Percentiles rank a stretch among this genome's conserved stretches.
These are phyloP conservation scores for Talaromyces funiculosus DNA, from an alignment of 2,329 filamentous ascomycete species.

Conservation along the genomic window DNA sequence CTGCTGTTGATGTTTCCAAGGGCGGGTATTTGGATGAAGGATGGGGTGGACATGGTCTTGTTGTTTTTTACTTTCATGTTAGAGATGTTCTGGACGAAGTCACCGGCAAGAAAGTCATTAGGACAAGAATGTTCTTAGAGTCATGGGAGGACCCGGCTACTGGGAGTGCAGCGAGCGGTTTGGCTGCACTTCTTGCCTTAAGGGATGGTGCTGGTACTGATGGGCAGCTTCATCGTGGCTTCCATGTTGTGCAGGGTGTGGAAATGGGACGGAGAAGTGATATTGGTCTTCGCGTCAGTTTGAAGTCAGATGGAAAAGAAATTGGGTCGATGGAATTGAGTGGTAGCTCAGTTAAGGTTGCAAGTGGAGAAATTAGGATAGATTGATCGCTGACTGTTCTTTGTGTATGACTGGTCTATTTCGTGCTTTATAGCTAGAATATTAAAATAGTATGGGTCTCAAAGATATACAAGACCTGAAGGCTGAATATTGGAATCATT, in stretches of 20 bases:
- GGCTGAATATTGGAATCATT: background rate
- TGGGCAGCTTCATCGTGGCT: slow-evolving; percentile 34
- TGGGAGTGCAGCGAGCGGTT: slow-evolving; percentile 56
- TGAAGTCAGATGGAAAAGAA: slow-evolving; percentile 19
- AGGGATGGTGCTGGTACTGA: slow-evolving; percentile 26
- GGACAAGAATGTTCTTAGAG: slow-evolving; percentile 27
- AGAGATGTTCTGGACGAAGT: slow-evolving; percentile 53
- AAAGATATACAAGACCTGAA: background rate
- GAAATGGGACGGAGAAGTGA: slow-evolving; percentile 56
- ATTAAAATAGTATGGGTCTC: background rate
- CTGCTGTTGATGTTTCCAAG: slow-evolving; percentile 6
- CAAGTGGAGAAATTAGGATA: slow-evolving; percentile 28
- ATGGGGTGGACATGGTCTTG: slow-evolving; percentile 24
- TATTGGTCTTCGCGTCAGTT: slow-evolving; percentile 29
- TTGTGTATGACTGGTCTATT: background rate
- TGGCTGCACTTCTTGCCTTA: slow-evolving; percentile 52
- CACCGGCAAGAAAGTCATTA: slow-evolving; percentile 32
- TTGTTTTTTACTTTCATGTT: slow-evolving; percentile 30
- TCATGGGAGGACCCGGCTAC: slow-evolving; percentile 30
- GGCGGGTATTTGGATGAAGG: slow-evolving; percentile 28
- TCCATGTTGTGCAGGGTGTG: slow-evolving; percentile 58
- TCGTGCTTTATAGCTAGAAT: background rate
- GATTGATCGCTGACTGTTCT: background rate
- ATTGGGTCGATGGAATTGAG: slow-evolving; percentile 32
- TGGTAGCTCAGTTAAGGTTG: slow-evolving; percentile 31